Evolutionary conservation across 75 land plant species (phyloP), one percentile per base, ranked within the genome.

Genomic region (Azolla pinnata): DNA sequence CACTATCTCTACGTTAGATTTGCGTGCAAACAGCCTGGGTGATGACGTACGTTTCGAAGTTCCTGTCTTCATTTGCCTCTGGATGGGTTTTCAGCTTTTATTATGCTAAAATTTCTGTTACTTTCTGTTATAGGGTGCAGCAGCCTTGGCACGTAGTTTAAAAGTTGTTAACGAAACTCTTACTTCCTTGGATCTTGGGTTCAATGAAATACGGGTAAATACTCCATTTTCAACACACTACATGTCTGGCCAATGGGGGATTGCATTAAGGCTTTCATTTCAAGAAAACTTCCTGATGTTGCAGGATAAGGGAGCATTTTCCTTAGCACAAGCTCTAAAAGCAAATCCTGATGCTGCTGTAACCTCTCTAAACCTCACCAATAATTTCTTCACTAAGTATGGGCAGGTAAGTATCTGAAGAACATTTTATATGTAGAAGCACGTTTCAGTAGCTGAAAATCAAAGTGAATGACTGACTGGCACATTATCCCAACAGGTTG

Each of bases 181-280:
- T 48, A 86, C 86, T 16, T 86, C 97, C 21, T 74, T 95, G 38
- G 91, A 95, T 74, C 70, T 95, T 16, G 99, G 85, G 1, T 90
- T 86, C 57, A 95, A 95, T 78, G 99, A 95, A 71, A 95, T 95
- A 62, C 76, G 99, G 67, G 99, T 95, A 82, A n/a, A n/a, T n/a
- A n/a, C n/a, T n/a, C n/a, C n/a, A n/a, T n/a, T n/a, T n/a, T n/a
- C n/a, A n/a, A n/a, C n/a, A n/a, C n/a, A n/a, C n/a, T n/a, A n/a
- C n/a, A n/a, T n/a, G n/a, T n/a, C n/a, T n/a, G n/a, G n/a, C n/a
- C n/a, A n/a, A n/a, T n/a, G n/a, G n/a, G n/a, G n/a, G n/a, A n/a
- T n/a, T n/a, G n/a, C n/a, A n/a, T n/a, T n/a, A n/a, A n/a, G n/a
- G n/a, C n/a, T n/a, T n/a, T n/a, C n/a, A n/a, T n/a, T n/a, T n/a